phyloP scores from a whole-genome alignment of 768 basidiomycete genomes.

The Dentipellis fragilis region DNA sequence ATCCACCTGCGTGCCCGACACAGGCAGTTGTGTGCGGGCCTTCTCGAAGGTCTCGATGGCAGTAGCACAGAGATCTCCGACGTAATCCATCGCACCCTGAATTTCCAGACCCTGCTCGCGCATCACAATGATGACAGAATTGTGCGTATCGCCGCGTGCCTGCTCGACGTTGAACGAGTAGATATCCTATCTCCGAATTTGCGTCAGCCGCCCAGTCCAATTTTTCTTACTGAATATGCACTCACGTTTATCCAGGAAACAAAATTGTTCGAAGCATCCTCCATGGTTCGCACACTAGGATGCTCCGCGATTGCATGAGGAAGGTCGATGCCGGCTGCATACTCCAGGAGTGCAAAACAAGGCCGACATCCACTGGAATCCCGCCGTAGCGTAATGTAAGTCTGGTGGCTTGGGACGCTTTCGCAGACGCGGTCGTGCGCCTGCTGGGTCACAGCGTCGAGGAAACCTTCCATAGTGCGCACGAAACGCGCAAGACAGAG shows the following conservation, averaged over 20 bases:
- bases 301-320: conserved; percentile 79
- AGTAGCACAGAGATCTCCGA: conserved; percentile 63
- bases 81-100: conserved; percentile 66
- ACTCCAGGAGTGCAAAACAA: conserved; percentile 76
- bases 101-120: conserved; percentile 56
- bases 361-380: conserved; percentile 80
- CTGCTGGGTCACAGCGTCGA: conserved; percentile 69
- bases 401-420: conserved; percentile 66
- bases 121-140: conserved; percentile 79
- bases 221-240: too few species aligned
- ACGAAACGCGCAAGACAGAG: conserved; percentile 64
- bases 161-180: conserved; percentile 85
- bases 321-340: conserved; percentile 66
- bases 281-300: conserved; percentile 52
- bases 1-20: conserved; percentile 63
- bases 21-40: conserved; percentile 42
- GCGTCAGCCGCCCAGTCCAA: too few species aligned
- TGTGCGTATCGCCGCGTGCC: conserved; percentile 71
- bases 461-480: conserved; percentile 72
- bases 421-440: conserved; percentile 52
- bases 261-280: conserved; percentile 71
- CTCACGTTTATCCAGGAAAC: conserved; percentile 83
- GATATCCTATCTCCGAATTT: conserved; percentile 54
- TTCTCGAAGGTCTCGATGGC: conserved; percentile 61
- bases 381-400: conserved; percentile 70